These are phyloP conservation scores for Fraxinus cuspidata DNA, from an alignment of 257 asterid genomes.

Conservation along the genomic window DNA sequence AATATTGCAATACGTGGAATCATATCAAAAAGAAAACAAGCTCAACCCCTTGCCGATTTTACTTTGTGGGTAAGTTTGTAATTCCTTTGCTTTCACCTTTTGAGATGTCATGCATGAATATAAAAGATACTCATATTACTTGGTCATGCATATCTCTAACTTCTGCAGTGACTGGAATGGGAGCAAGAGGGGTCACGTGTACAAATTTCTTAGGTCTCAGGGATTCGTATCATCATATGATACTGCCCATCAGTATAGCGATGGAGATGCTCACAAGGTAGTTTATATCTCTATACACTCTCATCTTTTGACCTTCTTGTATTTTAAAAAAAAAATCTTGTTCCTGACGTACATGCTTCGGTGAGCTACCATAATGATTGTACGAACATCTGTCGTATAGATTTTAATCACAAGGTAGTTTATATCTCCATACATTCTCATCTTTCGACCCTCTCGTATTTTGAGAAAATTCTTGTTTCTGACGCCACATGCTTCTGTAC, in stretches of 20 bases:
- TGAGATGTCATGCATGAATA: not conserved
- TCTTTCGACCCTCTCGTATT: not conserved
- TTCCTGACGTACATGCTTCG: slow-evolving; percentile 34
- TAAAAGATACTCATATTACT: slow-evolving; percentile 20
- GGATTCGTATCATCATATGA: slow-evolving; percentile 96
- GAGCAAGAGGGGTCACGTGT: slow-evolving; percentile 92
- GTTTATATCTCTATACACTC: slow-evolving; percentile 11
- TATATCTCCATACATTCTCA: slow-evolving; percentile 11
- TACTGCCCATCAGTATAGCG: slow-evolving; percentile 94
- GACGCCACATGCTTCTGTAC: slow-evolving; percentile 27
- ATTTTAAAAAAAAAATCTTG: slow-evolving; percentile 13
- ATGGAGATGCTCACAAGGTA: slow-evolving; percentile 97
- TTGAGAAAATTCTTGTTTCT: slow-evolving; percentile 24
- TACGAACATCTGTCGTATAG: slow-evolving; percentile 96
- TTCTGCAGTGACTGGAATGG: slow-evolving; percentile 90
- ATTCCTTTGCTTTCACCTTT: not conserved
- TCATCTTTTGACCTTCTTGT: not conserved
- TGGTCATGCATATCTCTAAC: slow-evolving; percentile 17
- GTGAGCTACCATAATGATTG: slow-evolving; percentile 97
- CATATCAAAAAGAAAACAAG: slow-evolving; percentile 82
- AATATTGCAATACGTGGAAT: slow-evolving; percentile 77
- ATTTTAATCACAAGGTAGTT: slow-evolving; percentile 85
- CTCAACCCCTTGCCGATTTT: slow-evolving; percentile 92
- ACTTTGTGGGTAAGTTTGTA: slow-evolving; percentile 75
- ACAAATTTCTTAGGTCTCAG: slow-evolving; percentile 92